These are phyloP conservation scores for Pholiota conissans DNA, from an alignment of 768 basidiomycete genomes.

Conservation along the genomic window DNA sequence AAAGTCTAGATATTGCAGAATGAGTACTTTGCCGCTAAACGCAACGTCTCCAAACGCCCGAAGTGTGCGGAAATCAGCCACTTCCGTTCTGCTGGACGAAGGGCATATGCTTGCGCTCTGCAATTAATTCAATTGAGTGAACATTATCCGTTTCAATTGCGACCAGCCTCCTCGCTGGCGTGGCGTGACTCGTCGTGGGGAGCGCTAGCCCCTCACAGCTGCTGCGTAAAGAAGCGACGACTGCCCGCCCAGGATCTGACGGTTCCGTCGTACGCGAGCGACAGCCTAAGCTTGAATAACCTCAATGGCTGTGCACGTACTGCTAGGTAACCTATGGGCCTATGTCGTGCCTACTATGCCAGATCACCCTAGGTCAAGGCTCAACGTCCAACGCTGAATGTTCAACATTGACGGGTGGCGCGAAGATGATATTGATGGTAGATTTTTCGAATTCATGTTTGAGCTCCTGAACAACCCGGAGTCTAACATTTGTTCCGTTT, in stretches of 20 bases:
- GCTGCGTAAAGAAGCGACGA: neutral
- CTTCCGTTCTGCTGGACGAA: neutral
- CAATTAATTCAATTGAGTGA: neutral
- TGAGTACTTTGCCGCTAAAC: neutral
- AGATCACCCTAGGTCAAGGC: neutral
- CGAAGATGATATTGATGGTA: neutral
- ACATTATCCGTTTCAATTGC: neutral
- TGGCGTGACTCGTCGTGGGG: neutral
- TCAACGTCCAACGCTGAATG: too few species aligned
- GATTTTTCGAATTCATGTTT: neutral
- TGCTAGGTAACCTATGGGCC: too few species aligned
- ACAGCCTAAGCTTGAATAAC: too few species aligned
- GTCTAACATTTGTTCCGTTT: too few species aligned
- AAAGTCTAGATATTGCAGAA: slow-evolving; percentile 3
- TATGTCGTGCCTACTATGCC: too few species aligned
- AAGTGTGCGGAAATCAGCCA: slow-evolving; percentile 1
- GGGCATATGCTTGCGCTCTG: neutral
- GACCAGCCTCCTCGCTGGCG: neutral
- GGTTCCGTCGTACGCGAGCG: neutral
- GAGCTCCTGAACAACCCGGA: neutral
- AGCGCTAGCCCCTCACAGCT: neutral
- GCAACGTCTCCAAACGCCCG: slow-evolving; percentile 2
- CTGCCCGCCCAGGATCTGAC: neutral
- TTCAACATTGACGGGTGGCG: neutral
- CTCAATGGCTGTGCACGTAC: too few species aligned